A percentile compares a stretch with the other conserved stretches of the same genome.
Evolutionary conservation across 2,329 filamentous ascomycete species (phyloP).

Genomic region (Coleophoma eucalyptorum): DNA sequence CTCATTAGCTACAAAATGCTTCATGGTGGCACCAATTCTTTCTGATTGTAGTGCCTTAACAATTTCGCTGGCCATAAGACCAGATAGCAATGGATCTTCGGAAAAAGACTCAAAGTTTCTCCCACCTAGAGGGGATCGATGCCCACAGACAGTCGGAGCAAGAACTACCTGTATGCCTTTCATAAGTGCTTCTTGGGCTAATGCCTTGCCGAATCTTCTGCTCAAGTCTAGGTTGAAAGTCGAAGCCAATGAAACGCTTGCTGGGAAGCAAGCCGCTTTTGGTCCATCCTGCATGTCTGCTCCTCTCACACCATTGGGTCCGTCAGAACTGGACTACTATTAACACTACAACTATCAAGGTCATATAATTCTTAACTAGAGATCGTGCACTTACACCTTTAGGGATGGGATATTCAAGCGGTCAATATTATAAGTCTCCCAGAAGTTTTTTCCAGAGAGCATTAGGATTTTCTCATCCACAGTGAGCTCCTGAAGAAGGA

Average conservation of each 20-base stretch:
- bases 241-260: slow-evolving; percentile 51
- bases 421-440: background rate
- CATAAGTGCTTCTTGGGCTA: slow-evolving; percentile 49
- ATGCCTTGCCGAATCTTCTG: slow-evolving; percentile 43
- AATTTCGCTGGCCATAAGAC: slow-evolving; percentile 52
- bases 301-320: slow-evolving; percentile 66
- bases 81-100: slow-evolving; percentile 54
- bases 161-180: slow-evolving; percentile 56
- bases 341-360: background rate
- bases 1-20: slow-evolving; percentile 60
- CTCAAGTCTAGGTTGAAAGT: slow-evolving; percentile 54
- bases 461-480: background rate
- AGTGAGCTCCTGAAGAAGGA: too few species aligned
- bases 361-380: background rate
- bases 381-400: background rate
- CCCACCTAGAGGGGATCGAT: slow-evolving; percentile 53
- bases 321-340: slow-evolving; percentile 45
- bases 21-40: slow-evolving; percentile 50
- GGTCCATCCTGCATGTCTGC: slow-evolving; percentile 64
- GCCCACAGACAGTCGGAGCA: slow-evolving; percentile 61
- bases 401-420: background rate
- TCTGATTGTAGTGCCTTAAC: slow-evolving; percentile 19
- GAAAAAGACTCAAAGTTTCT: slow-evolving; percentile 56
- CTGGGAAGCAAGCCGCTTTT: slow-evolving; percentile 57
- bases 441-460: background rate